phyloP scores from a whole-genome alignment of 2,329 filamentous ascomycete species.

The Alternaria brassicicola region DNA sequence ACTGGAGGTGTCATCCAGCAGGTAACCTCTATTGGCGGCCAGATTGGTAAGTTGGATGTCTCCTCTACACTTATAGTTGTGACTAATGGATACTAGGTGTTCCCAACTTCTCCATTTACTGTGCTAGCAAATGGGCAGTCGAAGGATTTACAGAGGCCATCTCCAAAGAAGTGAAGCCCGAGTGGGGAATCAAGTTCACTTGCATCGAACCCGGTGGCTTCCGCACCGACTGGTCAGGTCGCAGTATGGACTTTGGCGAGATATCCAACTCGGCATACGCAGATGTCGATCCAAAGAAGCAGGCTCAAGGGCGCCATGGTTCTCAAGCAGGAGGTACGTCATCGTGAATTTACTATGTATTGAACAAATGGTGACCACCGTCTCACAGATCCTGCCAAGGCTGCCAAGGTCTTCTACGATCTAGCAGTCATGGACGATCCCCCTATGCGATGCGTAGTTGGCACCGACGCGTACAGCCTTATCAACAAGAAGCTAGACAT shows the following conservation, averaged over 20 bases:
- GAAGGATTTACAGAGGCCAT: constrained; percentile 57
- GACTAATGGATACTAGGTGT: constrained; percentile 24
- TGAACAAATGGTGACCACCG: background rate
- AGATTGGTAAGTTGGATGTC: constrained; percentile 41
- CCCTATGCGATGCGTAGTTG: constrained; percentile 60
- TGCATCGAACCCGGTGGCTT: constrained; percentile 56
- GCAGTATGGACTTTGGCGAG: constrained; percentile 55
- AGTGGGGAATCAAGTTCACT: constrained; percentile 56
- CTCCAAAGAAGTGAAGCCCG: constrained; percentile 52
- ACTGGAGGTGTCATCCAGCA: constrained; percentile 63
- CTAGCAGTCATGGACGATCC: constrained; percentile 60
- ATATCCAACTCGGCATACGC: constrained; percentile 55
- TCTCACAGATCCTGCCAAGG: constrained; percentile 55
- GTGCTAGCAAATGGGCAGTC: constrained; percentile 54
- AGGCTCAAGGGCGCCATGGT: constrained; percentile 50
- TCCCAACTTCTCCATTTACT: constrained; percentile 51
- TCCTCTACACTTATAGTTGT: background rate
- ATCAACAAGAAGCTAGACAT: constrained; percentile 60
- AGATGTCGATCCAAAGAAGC: constrained; percentile 54
- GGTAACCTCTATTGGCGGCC: constrained; percentile 61
- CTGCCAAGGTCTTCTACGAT: constrained; percentile 60
- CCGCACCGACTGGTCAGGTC: constrained; percentile 55
- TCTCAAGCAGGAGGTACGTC: constrained; percentile 51
- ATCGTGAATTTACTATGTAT: too few relatives aligned
- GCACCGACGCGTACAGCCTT: constrained; percentile 58